These are phyloP conservation scores for Allomyces arbusculus DNA, from an alignment of 192 early-diverging fungal species.

Conservation along the genomic window DNA sequence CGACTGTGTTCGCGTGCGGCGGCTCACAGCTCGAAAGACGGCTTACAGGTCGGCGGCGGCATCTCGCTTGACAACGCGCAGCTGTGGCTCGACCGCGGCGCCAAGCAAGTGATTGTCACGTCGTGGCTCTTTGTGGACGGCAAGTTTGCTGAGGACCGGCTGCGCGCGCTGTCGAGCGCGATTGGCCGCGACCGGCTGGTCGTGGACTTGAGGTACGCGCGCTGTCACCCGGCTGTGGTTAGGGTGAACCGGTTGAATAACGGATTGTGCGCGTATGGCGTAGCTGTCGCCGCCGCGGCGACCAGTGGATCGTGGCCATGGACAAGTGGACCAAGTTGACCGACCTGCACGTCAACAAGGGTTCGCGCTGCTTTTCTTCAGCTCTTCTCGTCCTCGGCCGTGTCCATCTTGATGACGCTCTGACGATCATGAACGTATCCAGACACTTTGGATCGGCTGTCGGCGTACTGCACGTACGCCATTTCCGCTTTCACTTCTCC, in stretches of 20 bases:
- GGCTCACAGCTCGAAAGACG: constrained; percentile 8
- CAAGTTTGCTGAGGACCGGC: constrained; percentile 42
- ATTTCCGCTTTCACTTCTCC: background rate
- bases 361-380: constrained; percentile 19
- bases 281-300: constrained; percentile 49
- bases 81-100: constrained; percentile 67
- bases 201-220: constrained; percentile 51
- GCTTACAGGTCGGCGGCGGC: constrained; percentile 87
- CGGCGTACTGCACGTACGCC: constrained; percentile 36
- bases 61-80: constrained; percentile 71
- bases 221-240: background rate
- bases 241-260: background rate
- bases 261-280: background rate
- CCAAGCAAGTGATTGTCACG: constrained; percentile 75
- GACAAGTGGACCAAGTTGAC: constrained; percentile 95
- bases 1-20: constrained; percentile 1
- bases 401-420: background rate
- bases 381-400: background rate
- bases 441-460: constrained; percentile 31
- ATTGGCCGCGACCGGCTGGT: constrained; percentile 55
- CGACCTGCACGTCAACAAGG: constrained; percentile 56
- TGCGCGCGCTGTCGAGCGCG: constrained; percentile 23
- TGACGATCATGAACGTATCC: constrained; percentile 7
- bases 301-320: constrained; percentile 88
- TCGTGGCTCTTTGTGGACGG: constrained; percentile 78